Evolutionary conservation across 495 filamentous ascomycete species (phyloP).

Genomic region (Extremus antarcticus): DNA sequence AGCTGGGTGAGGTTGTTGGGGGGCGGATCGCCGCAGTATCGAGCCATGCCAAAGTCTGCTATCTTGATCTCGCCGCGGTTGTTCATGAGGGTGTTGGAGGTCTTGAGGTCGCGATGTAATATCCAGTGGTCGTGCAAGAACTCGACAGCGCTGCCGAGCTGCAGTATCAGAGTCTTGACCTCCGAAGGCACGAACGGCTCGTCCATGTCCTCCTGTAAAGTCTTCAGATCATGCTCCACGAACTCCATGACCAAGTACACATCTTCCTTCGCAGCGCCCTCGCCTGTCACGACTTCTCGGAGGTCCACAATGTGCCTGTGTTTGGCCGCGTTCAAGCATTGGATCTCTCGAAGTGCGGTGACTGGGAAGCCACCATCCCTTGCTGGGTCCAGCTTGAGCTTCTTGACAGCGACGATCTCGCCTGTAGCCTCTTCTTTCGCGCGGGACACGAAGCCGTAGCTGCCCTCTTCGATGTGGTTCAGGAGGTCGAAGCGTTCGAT

Average conservation of each 20-base stretch:
- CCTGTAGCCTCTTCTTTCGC: constrained; percentile 71
- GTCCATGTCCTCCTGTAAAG: constrained; percentile 82
- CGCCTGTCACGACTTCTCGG: constrained; percentile 74
- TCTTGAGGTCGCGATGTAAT: constrained; percentile 92
- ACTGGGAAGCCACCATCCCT: constrained; percentile 76
- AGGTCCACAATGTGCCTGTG: constrained; percentile 73
- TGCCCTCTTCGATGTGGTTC: constrained; percentile 95
- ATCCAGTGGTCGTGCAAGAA: constrained; percentile 90
- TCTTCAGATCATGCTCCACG: constrained; percentile 94
- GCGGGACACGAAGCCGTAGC: constrained; percentile 87
- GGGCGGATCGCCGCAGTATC: constrained; percentile 68
- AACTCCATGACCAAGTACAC: constrained; percentile 97
- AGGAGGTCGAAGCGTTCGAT: constrained; percentile 84
- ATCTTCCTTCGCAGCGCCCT: constrained; percentile 55
- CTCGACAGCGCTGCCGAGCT: constrained; percentile 69
- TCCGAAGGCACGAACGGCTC: constrained; percentile 91
- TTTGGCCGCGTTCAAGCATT: constrained; percentile 50
- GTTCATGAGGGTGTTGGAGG: constrained; percentile 87
- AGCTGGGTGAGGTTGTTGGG: constrained; percentile 78
- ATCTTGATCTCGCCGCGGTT: constrained; percentile 94
- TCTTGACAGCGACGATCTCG: constrained; percentile 84
- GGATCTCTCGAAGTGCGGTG: constrained; percentile 84
- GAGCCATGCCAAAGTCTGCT: constrained; percentile 95
- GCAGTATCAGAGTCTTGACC: constrained; percentile 77
- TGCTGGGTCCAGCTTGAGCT: constrained; percentile 78